Evolutionary conservation across 176 grass and related monocot species (phyloP).

Genomic region (Phragmites australis): DNA sequence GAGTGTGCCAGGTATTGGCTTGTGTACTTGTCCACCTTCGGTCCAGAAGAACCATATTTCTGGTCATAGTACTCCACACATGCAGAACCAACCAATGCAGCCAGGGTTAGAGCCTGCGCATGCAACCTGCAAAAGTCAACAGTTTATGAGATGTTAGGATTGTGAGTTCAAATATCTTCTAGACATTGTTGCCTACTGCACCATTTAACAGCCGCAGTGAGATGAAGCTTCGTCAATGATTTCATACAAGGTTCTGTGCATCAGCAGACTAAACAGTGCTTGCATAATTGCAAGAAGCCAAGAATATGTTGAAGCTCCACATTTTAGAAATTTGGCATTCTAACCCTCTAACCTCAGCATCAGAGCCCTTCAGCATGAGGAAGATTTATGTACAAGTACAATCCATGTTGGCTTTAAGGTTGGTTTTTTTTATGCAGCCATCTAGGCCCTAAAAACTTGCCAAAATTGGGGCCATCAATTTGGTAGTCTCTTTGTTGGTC

Average conservation of each 20-base stretch:
- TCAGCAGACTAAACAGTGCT: not conserved
- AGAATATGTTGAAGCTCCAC: not conserved
- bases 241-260: not conserved
- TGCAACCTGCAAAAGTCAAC: slow-evolving; percentile 73
- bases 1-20: slow-evolving; percentile 69
- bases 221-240: slow-evolving; percentile 15
- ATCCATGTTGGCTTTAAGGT: too few species aligned
- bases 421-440: not conserved
- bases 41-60: slow-evolving; percentile 56
- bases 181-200: not conserved
- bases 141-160: slow-evolving; percentile 11
- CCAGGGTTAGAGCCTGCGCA: slow-evolving; percentile 78
- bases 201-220: not conserved
- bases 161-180: not conserved
- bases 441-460: not conserved
- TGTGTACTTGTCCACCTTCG: slow-evolving; percentile 72
- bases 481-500: not conserved
- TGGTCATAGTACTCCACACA: slow-evolving; percentile 87
- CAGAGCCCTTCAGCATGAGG: not conserved
- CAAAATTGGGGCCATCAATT: not conserved
- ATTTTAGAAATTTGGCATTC: not conserved
- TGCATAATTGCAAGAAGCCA: not conserved
- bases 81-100: slow-evolving; percentile 74
- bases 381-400: too few species aligned
- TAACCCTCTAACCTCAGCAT: not conserved